Evolutionary conservation across 805 yeast genomes (phyloP), one percentile per base, ranked within the genome.

Genomic region (Ogataea trehaloabstinens): DNA sequence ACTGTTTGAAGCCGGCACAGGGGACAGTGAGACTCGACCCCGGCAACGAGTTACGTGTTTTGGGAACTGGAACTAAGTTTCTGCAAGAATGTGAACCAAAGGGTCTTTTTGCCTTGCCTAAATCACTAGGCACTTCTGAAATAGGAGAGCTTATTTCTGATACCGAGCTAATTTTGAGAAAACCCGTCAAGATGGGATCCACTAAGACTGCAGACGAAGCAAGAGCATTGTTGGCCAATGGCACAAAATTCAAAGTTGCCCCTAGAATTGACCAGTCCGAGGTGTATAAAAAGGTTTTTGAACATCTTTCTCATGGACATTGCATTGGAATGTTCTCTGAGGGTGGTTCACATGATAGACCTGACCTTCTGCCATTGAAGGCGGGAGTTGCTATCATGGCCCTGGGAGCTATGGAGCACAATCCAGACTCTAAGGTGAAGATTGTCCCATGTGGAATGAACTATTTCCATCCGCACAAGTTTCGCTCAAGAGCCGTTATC

Each of bases 331-430:
- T 93, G 31, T 93, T 89, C 67, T 97, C 99, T 6, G 99, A 93
- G 68, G 99, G 99, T 42, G 99, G 99, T 1, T 88, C 96, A 10
- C 99, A 91, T 56, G 99, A 91, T 61, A 73, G 99, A 49, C 81
- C 98, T 0, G 95, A 88, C 46, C 64, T 91, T 50, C 71, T 91
- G 35, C 99, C 99, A 0, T 68, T 91, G 50, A 91, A 93, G 58
- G 96, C 98, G 1, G 99, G 99, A 46, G 97, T 93, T 6, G 96
- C 96, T 2, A 85, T 91, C 40, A 93, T 91, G 98, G 99, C 98
- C 0, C 70, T 93, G 21, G 99, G 98, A 6, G 93, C 98, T 7
- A 77, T 90, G 79, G 85, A 80, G 18, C 72, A 78, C 43, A 76
- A 85, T 51, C 88, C 93, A 0, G 74, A 76, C 31, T 79, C 85